Base-by-base conservation (phyloP, 495 filamentous ascomycete species). In the Astrothelium macrocarpum region DNA sequence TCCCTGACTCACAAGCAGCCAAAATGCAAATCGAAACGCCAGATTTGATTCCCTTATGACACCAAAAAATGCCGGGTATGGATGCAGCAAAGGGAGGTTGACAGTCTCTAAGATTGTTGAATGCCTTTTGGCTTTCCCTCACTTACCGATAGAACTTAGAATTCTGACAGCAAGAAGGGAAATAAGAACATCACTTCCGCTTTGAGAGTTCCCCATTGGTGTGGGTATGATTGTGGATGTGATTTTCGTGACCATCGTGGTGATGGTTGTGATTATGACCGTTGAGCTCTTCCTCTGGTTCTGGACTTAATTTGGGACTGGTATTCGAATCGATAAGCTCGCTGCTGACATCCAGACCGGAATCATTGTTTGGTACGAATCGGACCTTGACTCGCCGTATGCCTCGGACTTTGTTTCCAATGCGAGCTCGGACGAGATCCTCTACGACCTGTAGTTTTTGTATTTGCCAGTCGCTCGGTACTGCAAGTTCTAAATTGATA, bases 401-500 rank as follows among this genome's bases (percentile, higher is more conserved):
- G 0, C 94, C 95, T 56, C 88, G 80, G 2, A 96, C 88, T 64
- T 87, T 88, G 36, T 77, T 74, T 1, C 89, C 90, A 23, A 96
- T 80, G 34, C 77, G 78, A 26, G 82, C 77, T 60, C 94, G 82
- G 16, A 97, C 80, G 0, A 75, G 73, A 18, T 88, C 83, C 72
- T 98, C 94, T 3, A 94, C 75, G 25, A 77, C 75, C n/a, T 81
- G 74, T 0, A 85, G 84, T 32, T 85, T 81, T 63, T 83, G 82
- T 9, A 97, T 77, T 0, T 87, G 84, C 88, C 87, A 91, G 20
- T 75, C 73, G 1, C 77, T 81, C 0, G 91, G 90, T 34, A 93
- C 88, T 26, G 84, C 89, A 46, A 97, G 73, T 70, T 94, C 90
- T 31, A 97, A 66, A 67, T 97, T 92, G 70, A 96, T 84, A 3